Conservation (phyloP, 2,329 filamentous ascomycete species). For the Aureobasidium leucospermi region DNA sequence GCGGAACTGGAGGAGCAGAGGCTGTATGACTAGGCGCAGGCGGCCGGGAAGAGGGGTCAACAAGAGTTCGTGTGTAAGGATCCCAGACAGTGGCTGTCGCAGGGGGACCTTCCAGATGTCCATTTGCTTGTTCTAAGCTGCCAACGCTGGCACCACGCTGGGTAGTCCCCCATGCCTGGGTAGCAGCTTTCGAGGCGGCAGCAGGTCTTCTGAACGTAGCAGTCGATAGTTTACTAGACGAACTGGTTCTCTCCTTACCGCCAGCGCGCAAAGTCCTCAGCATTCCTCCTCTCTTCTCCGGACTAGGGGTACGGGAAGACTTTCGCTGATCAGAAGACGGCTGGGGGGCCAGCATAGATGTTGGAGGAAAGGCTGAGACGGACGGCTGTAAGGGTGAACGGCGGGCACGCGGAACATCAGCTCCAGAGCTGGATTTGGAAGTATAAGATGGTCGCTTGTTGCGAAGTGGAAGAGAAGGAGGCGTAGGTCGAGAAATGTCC, state of each 20-base stretch:
- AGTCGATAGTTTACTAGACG: slow-evolving; percentile 39
- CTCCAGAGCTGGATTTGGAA: slow-evolving; percentile 38
- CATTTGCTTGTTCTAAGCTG: slow-evolving; percentile 15
- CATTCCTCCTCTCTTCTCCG: slow-evolving; percentile 54
- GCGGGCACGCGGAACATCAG: slow-evolving; percentile 7
- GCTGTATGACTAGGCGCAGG: background rate
- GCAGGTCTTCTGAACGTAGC: slow-evolving; percentile 39
- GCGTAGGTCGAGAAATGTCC: slow-evolving; percentile 63
- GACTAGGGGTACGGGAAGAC: slow-evolving; percentile 51
- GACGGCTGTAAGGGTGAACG: slow-evolving; percentile 8
- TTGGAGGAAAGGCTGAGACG: slow-evolving; percentile 19
- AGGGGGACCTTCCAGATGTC: slow-evolving; percentile 9
- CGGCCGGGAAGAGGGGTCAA: slow-evolving; percentile 17
- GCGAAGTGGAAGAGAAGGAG: slow-evolving; percentile 29
- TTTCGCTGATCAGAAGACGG: slow-evolving; percentile 32
- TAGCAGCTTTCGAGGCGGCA: slow-evolving; percentile 55
- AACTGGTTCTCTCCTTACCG: slow-evolving; percentile 49
- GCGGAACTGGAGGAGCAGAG: slow-evolving; percentile 7
- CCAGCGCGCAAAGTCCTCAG: slow-evolving; percentile 46
- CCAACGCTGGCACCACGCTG: slow-evolving; percentile 22
- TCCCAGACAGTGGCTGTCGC: slow-evolving; percentile 23
- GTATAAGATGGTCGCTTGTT: slow-evolving; percentile 39
- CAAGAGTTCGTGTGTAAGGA: slow-evolving; percentile 27
- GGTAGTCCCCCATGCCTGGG: slow-evolving; percentile 49
- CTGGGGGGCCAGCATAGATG: slow-evolving; percentile 28